phyloP scores from a whole-genome alignment of 2,329 filamentous ascomycete genomes.

The Beauveria medogensis region DNA sequence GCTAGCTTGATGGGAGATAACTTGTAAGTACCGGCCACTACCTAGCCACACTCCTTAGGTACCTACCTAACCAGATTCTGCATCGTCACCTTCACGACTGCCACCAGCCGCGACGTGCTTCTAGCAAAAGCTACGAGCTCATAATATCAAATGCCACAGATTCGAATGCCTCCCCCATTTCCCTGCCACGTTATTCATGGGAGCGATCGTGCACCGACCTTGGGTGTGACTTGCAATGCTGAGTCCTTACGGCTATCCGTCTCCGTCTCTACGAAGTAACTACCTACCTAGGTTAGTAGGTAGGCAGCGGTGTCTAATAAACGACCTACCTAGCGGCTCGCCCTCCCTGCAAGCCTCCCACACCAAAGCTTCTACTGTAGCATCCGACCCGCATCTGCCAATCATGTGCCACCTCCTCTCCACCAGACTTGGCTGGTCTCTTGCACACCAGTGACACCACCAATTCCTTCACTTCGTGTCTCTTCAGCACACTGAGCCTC shows the following conservation, averaged over 20 bases:
- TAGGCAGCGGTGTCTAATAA: too few relatives aligned
- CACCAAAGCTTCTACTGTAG: constrained; percentile 2
- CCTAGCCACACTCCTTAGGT: not conserved
- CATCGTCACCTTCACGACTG: not conserved
- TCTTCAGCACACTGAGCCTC: constrained; percentile 4
- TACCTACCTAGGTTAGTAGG: too few relatives aligned
- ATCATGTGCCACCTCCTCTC: constrained; percentile 12
- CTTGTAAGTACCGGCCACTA: too few relatives aligned
- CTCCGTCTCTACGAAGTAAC: too few relatives aligned
- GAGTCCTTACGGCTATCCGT: too few relatives aligned
- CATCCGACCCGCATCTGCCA: constrained; percentile 11
- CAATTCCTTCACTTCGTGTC: not conserved
- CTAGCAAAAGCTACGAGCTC: not conserved
- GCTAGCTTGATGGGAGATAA: too few relatives aligned
- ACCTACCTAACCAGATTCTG: not conserved
- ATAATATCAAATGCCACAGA: not conserved
- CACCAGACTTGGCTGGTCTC: not conserved
- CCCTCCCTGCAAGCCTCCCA: not conserved
- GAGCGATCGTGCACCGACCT: too few relatives aligned
- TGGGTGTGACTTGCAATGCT: not conserved
- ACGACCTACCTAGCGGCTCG: not conserved
- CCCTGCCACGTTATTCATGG: too few relatives aligned
- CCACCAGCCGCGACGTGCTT: not conserved
- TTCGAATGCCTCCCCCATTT: not conserved
- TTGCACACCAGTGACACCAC: constrained; percentile 1